Conservation (phyloP, 768 basidiomycete genomes). For the Leccinum incarnatum region DNA sequence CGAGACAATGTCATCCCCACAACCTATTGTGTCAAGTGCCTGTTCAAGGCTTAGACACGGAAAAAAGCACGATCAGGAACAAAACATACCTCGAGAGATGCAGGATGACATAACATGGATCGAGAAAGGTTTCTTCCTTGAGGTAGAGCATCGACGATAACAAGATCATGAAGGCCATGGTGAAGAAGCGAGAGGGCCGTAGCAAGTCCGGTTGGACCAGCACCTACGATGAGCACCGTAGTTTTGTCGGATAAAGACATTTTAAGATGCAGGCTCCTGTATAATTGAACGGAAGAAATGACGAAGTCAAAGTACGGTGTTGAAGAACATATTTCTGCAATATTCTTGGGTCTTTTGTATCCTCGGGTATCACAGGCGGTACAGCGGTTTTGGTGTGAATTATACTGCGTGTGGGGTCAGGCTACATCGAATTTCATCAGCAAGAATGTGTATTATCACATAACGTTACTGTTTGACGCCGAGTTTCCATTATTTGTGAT, state of each 20-base stretch:
- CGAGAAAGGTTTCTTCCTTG: slow-evolving; percentile 39
- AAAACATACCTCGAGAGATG: slow-evolving; percentile 48
- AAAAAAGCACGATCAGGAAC: not conserved
- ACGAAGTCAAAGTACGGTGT: not conserved
- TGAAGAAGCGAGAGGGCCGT: slow-evolving; percentile 44
- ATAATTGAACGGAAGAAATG: not conserved
- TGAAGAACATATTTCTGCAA: not conserved
- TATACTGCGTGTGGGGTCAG: no score
- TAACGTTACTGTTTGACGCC: not conserved
- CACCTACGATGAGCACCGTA: slow-evolving; percentile 48
- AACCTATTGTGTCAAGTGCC: slow-evolving; percentile 47
- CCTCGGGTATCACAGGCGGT: not conserved
- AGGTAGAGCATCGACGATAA: slow-evolving; percentile 40
- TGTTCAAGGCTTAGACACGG: slow-evolving; percentile 32
- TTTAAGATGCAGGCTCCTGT: not conserved
- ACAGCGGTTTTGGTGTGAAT: no score
- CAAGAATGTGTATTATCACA: not conserved
- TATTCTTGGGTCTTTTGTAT: not conserved
- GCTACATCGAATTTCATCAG: not conserved
- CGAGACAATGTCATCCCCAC: slow-evolving; percentile 37
- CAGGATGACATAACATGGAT: slow-evolving; percentile 44
- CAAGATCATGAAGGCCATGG: slow-evolving; percentile 40
- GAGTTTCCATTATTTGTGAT: not conserved
- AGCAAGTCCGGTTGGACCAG: slow-evolving; percentile 48
- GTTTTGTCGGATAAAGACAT: slow-evolving; percentile 34